Evolutionary conservation across 2,329 filamentous ascomycete genomes (phyloP).

Genomic region (Whalleya microplaca): DNA sequence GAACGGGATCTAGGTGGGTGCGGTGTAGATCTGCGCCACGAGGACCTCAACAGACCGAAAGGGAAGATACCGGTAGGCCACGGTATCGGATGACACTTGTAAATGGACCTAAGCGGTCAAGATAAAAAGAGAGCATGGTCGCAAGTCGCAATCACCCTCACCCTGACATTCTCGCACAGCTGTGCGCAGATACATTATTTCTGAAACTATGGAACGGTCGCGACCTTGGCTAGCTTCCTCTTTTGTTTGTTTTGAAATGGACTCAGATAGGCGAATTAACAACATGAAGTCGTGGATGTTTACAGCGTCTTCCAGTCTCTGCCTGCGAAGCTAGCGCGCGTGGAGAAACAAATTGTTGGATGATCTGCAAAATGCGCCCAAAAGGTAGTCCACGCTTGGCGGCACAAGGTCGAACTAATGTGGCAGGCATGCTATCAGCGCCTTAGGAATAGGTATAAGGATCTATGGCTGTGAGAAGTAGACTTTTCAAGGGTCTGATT

Average conservation of each 20-base stretch:
- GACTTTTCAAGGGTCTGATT: conserved; percentile 35
- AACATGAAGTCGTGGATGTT: conserved; percentile 23
- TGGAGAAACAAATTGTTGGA: conserved; percentile 29
- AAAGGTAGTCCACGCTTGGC: conserved; percentile 32
- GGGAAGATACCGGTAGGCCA: not conserved
- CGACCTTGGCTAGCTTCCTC: conserved; percentile 19
- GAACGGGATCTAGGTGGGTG: conserved; percentile 25
- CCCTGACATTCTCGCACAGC: not conserved
- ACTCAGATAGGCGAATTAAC: conserved; percentile 26
- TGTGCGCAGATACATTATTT: conserved; percentile 6
- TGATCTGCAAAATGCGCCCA: conserved; percentile 36
- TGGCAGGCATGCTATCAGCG: conserved; percentile 17
- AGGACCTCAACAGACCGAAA: conserved; percentile 21
- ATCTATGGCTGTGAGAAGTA: conserved; percentile 30
- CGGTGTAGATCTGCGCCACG: conserved; percentile 34
- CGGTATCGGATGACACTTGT: conserved; percentile 27
- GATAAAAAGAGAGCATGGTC: conserved; percentile 19
- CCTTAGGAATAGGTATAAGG: conserved; percentile 32
- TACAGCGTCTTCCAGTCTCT: conserved; percentile 18
- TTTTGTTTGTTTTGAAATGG: conserved; percentile 29
- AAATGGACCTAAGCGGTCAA: conserved; percentile 34
- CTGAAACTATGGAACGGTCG: conserved; percentile 24
- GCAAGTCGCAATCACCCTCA: not conserved
- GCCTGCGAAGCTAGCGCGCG: conserved; percentile 28
- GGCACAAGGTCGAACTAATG: conserved; percentile 26